Conservation (phyloP, 73 alveolate genomes). For the Paramecium caudatum region DNA sequence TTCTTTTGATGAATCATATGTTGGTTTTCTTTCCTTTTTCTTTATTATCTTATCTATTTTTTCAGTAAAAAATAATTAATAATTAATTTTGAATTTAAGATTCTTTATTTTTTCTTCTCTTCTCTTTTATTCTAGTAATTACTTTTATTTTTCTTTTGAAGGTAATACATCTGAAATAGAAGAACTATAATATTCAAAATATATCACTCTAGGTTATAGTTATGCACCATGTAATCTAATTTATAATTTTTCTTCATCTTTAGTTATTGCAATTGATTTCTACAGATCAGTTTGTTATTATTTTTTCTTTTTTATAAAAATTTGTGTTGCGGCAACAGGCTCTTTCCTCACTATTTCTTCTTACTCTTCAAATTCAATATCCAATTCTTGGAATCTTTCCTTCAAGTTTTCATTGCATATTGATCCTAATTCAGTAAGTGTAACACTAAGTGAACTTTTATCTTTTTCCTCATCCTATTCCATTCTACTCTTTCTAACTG, state of each 20-base stretch:
- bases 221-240: slow-evolving; percentile 13
- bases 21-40: neutral
- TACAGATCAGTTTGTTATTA: neutral
- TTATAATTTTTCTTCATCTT: slow-evolving; percentile 36
- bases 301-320: neutral
- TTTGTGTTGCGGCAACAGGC: neutral
- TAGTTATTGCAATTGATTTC: neutral
- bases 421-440: slow-evolving; percentile 17
- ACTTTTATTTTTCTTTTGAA: neutral
- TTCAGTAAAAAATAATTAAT: neutral
- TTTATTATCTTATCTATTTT: neutral
- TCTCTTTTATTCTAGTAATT: neutral
- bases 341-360: neutral
- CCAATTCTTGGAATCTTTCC: slow-evolving; percentile 44
- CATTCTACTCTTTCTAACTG: neutral
- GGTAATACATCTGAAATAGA: slow-evolving; percentile 6
- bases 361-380: neutral
- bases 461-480: neutral
- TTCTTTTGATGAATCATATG: slow-evolving; percentile 22
- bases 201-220: slow-evolving; percentile 10
- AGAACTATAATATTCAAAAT: neutral
- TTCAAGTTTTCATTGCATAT: neutral
- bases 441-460: neutral
- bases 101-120: slow-evolving; percentile 7
- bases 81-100: neutral